phyloP scores from a whole-genome alignment of 2,329 filamentous ascomycete genomes.

The Exophiala lecanii-corni region DNA sequence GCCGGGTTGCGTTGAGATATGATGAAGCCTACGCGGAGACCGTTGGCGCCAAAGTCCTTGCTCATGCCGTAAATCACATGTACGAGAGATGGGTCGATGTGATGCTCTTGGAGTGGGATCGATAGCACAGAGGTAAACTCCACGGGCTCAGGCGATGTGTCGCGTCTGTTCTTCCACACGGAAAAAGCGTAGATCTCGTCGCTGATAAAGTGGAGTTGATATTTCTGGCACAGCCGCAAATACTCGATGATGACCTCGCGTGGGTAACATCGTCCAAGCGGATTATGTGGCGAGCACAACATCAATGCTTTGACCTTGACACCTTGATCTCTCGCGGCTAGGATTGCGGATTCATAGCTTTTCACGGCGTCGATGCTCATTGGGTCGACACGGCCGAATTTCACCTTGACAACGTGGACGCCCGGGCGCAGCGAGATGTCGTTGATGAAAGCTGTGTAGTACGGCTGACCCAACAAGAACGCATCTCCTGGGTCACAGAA shows the following conservation, averaged over 20 bases:
- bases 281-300: conserved; percentile 51
- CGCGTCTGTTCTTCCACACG: conserved; percentile 42
- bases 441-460: conserved; percentile 46
- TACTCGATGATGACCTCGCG: conserved; percentile 38
- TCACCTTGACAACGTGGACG: conserved; percentile 40
- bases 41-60: conserved; percentile 55
- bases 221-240: conserved; percentile 47
- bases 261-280: conserved; percentile 47
- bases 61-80: conserved; percentile 49
- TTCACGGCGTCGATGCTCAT: conserved; percentile 38
- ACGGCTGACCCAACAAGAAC: conserved; percentile 34
- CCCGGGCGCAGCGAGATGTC: conserved; percentile 44
- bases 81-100: conserved; percentile 48
- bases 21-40: conserved; percentile 50
- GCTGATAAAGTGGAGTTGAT: conserved; percentile 51
- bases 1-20: conserved; percentile 44
- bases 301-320: conserved; percentile 46
- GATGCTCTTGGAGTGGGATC: conserved; percentile 35
- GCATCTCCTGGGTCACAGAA: conserved; percentile 34
- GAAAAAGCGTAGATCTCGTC: conserved; percentile 59
- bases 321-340: conserved; percentile 36
- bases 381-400: conserved; percentile 44
- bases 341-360: conserved; percentile 43
- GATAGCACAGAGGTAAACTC: conserved; percentile 46
- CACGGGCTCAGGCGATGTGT: conserved; percentile 20